phyloP scores from a whole-genome alignment of 345 rosid species.

The Brassica incana region DNA sequence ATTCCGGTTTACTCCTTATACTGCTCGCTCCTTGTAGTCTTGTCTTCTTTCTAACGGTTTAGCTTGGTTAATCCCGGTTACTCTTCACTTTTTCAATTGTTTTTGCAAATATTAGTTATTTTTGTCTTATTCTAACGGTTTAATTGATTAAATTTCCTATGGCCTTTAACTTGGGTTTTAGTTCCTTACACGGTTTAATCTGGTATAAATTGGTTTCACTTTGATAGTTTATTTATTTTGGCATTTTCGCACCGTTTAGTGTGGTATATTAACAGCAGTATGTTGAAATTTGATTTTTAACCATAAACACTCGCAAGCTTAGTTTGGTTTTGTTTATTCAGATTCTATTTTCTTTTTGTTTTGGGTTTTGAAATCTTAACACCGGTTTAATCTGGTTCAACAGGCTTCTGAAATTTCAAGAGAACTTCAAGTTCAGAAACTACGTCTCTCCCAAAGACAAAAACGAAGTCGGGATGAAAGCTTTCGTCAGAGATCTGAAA shows the following conservation, averaged over 20 bases:
- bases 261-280: not conserved
- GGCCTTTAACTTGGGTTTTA: too few species aligned
- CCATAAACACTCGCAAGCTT: not conserved
- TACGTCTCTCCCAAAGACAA: constrained; percentile 49
- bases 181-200: not conserved
- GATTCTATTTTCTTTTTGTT: not conserved
- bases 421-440: constrained; percentile 81
- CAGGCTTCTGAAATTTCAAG: constrained; percentile 71
- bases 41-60: not conserved
- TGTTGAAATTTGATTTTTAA: not conserved
- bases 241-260: not conserved
- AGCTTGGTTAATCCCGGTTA: not conserved
- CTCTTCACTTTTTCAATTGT: not conserved
- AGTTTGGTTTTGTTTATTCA: not conserved
- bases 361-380: not conserved
- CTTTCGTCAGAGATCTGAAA: constrained; percentile 74
- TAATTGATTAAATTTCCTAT: too few species aligned
- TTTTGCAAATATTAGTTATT: too few species aligned
- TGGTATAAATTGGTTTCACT: not conserved
- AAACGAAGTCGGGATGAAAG: constrained; percentile 67
- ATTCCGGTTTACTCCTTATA: constrained; percentile 10
- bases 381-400: constrained; percentile 35
- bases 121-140: not conserved
- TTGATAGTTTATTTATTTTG: not conserved
- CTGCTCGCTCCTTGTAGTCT: not conserved